Base-by-base conservation (phyloP, 2,329 filamentous ascomycete genomes). In the Bipolaris bicolor region DNA sequence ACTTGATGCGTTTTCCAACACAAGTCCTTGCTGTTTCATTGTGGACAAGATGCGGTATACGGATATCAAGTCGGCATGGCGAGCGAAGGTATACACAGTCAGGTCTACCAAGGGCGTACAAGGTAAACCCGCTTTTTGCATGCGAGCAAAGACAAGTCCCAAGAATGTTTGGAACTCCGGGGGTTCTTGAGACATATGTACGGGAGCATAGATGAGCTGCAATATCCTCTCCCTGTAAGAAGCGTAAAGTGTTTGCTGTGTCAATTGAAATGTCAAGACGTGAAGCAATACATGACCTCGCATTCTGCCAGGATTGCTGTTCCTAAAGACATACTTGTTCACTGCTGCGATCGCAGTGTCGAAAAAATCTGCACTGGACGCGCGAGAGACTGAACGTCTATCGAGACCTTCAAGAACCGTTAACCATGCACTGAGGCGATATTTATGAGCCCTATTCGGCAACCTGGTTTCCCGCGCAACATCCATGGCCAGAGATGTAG, bases 321-420 rank as follows among this genome's bases (percentile, higher is more conserved):
- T 39, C 20, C 29, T 29, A 34, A 61, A 58, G 10, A 54, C 24
- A 36, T 43, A 44, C 33, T 44, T 46, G 26, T 43, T 49, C 20
- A 55, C 31, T 33, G 45, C 22, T 33, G 31, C 24, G 24, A 61
- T 33, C 20, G 55, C 55, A 16, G 18, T 29, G 7, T 47, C 45
- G 11, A 50, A 33, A 31, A 31, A 31, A 18, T 36, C 16, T 18
- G 37, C 31, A 26, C 26, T 11, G 33, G 24, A 5, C 1, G 18
- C 24, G 11, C 18, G 24, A 11, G 43, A 20, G 5, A 11, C 31
- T 29, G n/a, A 37, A 29, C 40, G 46, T 22, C 16, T 29, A 43
- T 70, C 67, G 9, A 70, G 34, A 13, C 31, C 33, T 26, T 66
- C 57, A 11, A 70, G 58, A n/a, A 72, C 34, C 24, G 49, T 51